These are phyloP conservation scores for Pulveroboletus frians DNA, from an alignment of 768 basidiomycete genomes.

Conservation along the genomic window DNA sequence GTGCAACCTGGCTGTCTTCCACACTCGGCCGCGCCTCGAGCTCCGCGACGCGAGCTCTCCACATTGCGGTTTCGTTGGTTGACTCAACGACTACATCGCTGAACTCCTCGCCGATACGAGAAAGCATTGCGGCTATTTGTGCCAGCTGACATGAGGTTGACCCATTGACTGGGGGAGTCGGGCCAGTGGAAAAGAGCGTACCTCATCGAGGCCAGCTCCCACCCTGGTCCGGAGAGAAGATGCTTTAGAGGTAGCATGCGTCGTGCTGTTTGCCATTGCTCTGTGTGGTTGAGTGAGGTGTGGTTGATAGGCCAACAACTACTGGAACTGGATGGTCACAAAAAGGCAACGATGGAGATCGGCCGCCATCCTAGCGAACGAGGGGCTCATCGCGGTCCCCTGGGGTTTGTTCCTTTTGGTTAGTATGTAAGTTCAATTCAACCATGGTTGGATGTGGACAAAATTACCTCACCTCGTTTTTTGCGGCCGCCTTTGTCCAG, in stretches of 20 bases:
- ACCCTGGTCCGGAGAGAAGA: slow-evolving; percentile 18
- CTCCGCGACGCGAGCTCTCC: slow-evolving; percentile 30
- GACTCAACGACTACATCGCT: slow-evolving; percentile 15
- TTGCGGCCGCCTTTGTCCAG: background rate
- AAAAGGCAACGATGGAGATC: slow-evolving; percentile 2
- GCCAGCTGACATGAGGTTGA: slow-evolving; percentile 13
- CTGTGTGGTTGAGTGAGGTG: background rate
- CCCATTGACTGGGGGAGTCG: background rate
- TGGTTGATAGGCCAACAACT: background rate
- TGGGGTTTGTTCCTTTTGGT: background rate
- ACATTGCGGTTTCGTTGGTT: slow-evolving; percentile 20
- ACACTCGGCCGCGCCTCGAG: slow-evolving; percentile 31
- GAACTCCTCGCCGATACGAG: slow-evolving; percentile 31
- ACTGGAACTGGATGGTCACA: slow-evolving; percentile 1
- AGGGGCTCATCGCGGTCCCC: slow-evolving; percentile 7
- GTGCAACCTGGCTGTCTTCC: slow-evolving; percentile 26
- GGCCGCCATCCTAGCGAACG: background rate
- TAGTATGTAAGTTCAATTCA: slow-evolving; percentile 11
- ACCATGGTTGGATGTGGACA: slow-evolving; percentile 6
- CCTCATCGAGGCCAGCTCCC: slow-evolving; percentile 27
- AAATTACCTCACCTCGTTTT: slow-evolving; percentile 17
- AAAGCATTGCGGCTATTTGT: slow-evolving; percentile 25
- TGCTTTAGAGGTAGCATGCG: background rate
- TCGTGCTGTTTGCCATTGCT: slow-evolving; percentile 3
- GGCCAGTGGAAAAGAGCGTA: slow-evolving; percentile 1